A percentile compares a stretch with the other conserved stretches of the same genome.
phyloP scores from a whole-genome alignment of 1,284 basidiomycete species.

The Caloboletus firmus region DNA sequence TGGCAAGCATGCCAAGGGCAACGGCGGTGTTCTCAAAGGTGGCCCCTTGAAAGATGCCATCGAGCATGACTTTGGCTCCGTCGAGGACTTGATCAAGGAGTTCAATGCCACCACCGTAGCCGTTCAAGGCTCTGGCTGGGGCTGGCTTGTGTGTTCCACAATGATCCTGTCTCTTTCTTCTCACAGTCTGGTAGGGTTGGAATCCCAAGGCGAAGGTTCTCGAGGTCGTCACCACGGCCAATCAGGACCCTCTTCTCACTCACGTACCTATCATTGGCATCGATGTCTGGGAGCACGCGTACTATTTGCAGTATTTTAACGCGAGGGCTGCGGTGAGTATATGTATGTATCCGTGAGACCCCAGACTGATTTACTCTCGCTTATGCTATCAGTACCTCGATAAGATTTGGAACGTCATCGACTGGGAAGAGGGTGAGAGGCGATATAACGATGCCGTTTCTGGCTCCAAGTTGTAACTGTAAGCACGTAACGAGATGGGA shows the following conservation, averaged over 20 bases:
- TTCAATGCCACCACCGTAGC: constrained; percentile 75
- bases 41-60: constrained; percentile 75
- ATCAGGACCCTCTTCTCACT: constrained; percentile 85
- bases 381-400: constrained; percentile 56
- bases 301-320: constrained; percentile 80
- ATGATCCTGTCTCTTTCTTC: not conserved
- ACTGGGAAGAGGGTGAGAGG: constrained; percentile 77
- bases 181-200: constrained; percentile 50
- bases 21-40: constrained; percentile 66
- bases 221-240: constrained; percentile 76
- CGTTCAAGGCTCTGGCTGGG: constrained; percentile 93
- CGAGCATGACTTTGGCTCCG: constrained; percentile 62
- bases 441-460: constrained; percentile 54
- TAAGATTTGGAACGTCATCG: constrained; percentile 81
- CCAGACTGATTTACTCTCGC: not conserved
- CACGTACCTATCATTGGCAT: constrained; percentile 84
- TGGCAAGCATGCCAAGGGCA: constrained; percentile 48
- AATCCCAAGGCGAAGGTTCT: constrained; percentile 66
- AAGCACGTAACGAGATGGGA: not conserved
- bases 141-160: constrained; percentile 73
- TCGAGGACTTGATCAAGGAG: constrained; percentile 69
- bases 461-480: constrained; percentile 34
- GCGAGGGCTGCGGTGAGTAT: constrained; percentile 63
- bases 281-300: constrained; percentile 86
- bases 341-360: constrained; percentile 11